These are phyloP conservation scores for Colletotrichum sp. DNA, from an alignment of 2,329 filamentous ascomycete genomes.

Conservation along the genomic window DNA sequence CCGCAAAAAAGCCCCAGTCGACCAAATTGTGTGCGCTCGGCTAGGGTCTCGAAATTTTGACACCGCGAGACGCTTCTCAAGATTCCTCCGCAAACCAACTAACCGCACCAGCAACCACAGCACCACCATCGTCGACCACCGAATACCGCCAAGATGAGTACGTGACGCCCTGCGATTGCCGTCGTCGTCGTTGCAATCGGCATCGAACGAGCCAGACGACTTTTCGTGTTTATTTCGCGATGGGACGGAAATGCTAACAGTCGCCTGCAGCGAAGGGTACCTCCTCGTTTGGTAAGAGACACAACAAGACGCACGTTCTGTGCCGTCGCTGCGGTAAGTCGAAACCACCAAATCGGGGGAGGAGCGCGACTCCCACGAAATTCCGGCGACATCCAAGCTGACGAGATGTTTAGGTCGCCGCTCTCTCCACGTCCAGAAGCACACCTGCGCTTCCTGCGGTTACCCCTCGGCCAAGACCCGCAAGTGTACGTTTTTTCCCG, in stretches of 20 bases:
- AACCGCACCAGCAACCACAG: conserved; percentile 20
- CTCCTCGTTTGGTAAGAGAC: conserved; percentile 68
- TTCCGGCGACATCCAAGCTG: background rate
- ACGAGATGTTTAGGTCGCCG: conserved; percentile 72
- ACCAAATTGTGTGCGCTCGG: conserved; percentile 14
- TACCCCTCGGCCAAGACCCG: conserved; percentile 97
- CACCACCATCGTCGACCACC: conserved; percentile 24
- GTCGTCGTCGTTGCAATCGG: background rate
- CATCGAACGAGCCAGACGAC: conserved; percentile 1
- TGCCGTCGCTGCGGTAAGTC: conserved; percentile 97
- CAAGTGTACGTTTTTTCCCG: conserved; percentile 80
- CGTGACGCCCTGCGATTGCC: conserved; percentile 32
- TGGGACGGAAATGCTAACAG: conserved; percentile 20
- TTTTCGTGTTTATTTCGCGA: conserved; percentile 25
- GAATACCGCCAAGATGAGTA: conserved; percentile 63
- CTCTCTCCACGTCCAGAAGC: conserved; percentile 99
- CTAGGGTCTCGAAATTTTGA: conserved; percentile 13
- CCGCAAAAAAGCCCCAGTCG: background rate
- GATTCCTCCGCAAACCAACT: conserved; percentile 19
- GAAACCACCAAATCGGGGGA: conserved; percentile 4
- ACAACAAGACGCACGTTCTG: conserved; percentile 98
- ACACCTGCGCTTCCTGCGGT: conserved; percentile 93
- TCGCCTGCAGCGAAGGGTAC: conserved; percentile 59
- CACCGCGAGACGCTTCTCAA: background rate
- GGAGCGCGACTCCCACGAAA: conserved; percentile 5